Percentiles rank a stretch among this genome's conserved stretches.
phyloP scores from a whole-genome alignment of 192 early-diverging fungal species.

The Coemansia sp. region DNA sequence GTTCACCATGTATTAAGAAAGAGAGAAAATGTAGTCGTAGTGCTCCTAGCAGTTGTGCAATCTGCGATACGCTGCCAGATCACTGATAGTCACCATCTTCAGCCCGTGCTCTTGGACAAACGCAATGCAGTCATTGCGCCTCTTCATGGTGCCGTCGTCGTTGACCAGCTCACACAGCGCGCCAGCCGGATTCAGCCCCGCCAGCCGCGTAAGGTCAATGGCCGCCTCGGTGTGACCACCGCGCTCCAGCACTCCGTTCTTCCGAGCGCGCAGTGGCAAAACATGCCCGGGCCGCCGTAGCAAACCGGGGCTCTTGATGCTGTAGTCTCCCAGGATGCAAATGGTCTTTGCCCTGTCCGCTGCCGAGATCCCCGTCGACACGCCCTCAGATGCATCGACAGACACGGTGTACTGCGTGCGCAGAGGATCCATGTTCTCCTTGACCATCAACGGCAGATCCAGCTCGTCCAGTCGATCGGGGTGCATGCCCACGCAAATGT shows the following conservation, averaged over 20 bases:
- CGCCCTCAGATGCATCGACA: constrained; percentile 78
- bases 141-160: constrained; percentile 90
- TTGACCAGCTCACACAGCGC: constrained; percentile 93
- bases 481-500: constrained; percentile 87
- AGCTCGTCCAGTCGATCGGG: constrained; percentile 79
- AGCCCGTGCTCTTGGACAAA: constrained; percentile 86
- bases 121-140: constrained; percentile 81
- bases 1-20: background rate
- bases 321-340: constrained; percentile 71
- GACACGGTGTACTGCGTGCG: constrained; percentile 94
- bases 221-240: constrained; percentile 95
- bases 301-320: constrained; percentile 59
- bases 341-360: constrained; percentile 83
- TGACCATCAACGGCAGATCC: constrained; percentile 92
- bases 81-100: constrained; percentile 86
- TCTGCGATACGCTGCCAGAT: constrained; percentile 74
- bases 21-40: background rate
- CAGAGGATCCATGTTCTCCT: constrained; percentile 83
- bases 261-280: constrained; percentile 82
- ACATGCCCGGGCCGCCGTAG: constrained; percentile 93
- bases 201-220: constrained; percentile 83
- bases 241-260: constrained; percentile 80
- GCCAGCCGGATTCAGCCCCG: constrained; percentile 76
- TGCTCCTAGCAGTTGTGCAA: constrained; percentile 18
- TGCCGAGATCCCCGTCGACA: constrained; percentile 97